Conservation (phyloP, 2,329 filamentous ascomycete genomes). For the Zasmidium citrigriseum region DNA sequence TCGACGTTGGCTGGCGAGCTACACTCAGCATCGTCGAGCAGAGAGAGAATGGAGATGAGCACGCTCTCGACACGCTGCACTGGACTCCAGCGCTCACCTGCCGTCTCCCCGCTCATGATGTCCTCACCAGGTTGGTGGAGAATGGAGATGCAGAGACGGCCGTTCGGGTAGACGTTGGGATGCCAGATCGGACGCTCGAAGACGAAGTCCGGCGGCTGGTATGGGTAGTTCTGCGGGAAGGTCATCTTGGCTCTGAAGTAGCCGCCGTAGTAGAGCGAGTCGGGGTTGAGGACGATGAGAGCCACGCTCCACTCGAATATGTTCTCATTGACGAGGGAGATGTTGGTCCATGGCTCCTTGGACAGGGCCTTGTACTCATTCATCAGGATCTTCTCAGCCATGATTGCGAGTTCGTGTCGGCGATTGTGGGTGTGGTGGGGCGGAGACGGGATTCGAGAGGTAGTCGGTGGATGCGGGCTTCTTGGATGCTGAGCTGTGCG, state of each 20-base stretch:
- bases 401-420: slow-evolving; percentile 19
- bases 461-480: neutral
- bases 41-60: slow-evolving; percentile 84
- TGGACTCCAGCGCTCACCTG: slow-evolving; percentile 91
- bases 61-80: slow-evolving; percentile 94
- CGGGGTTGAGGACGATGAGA: slow-evolving; percentile 88
- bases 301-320: slow-evolving; percentile 86
- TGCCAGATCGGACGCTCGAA: slow-evolving; percentile 82
- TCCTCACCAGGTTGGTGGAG: slow-evolving; percentile 91
- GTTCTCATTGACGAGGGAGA: slow-evolving; percentile 81
- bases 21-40: slow-evolving; percentile 92
- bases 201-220: slow-evolving; percentile 83
- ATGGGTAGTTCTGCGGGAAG: slow-evolving; percentile 88
- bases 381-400: slow-evolving; percentile 81
- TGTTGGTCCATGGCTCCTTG: slow-evolving; percentile 92
- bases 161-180: slow-evolving; percentile 90
- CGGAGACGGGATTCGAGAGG: neutral
- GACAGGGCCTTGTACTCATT: slow-evolving; percentile 78
- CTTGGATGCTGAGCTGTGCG: no score
- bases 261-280: slow-evolving; percentile 87
- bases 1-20: slow-evolving; percentile 94
- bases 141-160: slow-evolving; percentile 93
- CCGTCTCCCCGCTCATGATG: slow-evolving; percentile 84
- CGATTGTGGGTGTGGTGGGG: slow-evolving; percentile 1
- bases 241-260: slow-evolving; percentile 91